These are phyloP conservation scores for Eimeria necatrix DNA, from an alignment of 169 alveolate species.

Conservation along the genomic window DNA sequence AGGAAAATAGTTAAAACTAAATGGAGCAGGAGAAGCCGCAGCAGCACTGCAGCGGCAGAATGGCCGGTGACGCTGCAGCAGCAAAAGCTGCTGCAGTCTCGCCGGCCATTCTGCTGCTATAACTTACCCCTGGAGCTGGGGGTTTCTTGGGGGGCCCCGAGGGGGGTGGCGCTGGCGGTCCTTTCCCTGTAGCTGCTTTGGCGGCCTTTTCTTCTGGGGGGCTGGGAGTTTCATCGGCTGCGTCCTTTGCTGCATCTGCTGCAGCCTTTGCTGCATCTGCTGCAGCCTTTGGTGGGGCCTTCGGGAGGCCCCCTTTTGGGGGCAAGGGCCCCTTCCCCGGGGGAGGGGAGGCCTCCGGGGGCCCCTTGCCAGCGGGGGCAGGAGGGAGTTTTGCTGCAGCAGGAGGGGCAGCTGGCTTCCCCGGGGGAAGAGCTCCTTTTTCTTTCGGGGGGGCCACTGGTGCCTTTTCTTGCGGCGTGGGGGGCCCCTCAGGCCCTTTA, in stretches of 20 bases:
- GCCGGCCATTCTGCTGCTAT: neutral
- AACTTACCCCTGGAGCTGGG: constrained; percentile 11
- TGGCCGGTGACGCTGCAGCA: neutral
- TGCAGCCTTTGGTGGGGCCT: neutral
- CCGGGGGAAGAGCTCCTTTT: neutral
- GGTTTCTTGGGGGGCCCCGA: constrained; percentile 38
- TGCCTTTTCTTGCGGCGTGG: neutral
- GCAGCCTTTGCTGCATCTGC: neutral
- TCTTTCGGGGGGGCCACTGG: neutral
- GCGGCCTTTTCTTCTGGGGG: constrained; percentile 34
- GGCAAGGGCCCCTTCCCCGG: constrained; percentile 3
- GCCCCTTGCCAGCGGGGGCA: constrained; percentile 45
- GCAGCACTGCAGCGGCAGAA: neutral
- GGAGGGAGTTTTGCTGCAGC: constrained; percentile 32
- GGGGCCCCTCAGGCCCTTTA: neutral
- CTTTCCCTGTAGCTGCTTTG: neutral
- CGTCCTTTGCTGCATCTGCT: neutral
- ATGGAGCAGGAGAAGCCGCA: neutral
- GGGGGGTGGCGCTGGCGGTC: constrained; percentile 31
- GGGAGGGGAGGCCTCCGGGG: constrained; percentile 10
- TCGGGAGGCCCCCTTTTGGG: neutral
- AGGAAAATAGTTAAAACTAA: neutral
- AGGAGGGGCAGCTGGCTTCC: neutral
- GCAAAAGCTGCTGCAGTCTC: neutral
- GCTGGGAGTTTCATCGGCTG: neutral